Evolutionary conservation across 139 green algal genomes (phyloP).

Genomic region (Bryopsis sp.): DNA sequence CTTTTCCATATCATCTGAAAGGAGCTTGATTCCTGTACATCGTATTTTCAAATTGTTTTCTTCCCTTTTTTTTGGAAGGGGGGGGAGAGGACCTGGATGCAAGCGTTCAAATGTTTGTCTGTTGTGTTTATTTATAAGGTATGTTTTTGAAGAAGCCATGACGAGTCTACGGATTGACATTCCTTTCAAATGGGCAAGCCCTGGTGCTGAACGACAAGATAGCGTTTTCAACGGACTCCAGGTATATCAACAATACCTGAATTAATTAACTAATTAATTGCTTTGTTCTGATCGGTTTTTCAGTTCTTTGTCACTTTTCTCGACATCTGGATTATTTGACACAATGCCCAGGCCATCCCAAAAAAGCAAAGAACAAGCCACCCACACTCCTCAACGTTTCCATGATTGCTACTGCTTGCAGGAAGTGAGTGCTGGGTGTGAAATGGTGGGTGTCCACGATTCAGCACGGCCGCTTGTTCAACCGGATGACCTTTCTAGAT

Average conservation of each 20-base stretch:
- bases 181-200: slow-evolving; percentile 70
- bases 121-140: slow-evolving; percentile 11
- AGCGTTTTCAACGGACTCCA: slow-evolving; percentile 81
- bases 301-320: too few species aligned
- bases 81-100: too few species aligned
- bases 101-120: too few species aligned
- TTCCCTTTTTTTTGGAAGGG: too few species aligned
- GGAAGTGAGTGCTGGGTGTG: slow-evolving; percentile 22
- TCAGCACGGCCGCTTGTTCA: slow-evolving; percentile 82
- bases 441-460: slow-evolving; percentile 92
- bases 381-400: not conserved
- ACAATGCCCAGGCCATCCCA: not conserved
- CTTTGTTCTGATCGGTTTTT: too few species aligned
- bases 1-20: too few species aligned
- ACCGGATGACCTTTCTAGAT: slow-evolving; percentile 41
- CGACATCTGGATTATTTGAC: too few species aligned
- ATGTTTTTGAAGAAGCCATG: slow-evolving; percentile 38
- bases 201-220: slow-evolving; percentile 91
- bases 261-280: too few species aligned
- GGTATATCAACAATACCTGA: too few species aligned
- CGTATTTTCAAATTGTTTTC: too few species aligned
- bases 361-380: slow-evolving; percentile 14
- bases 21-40: too few species aligned
- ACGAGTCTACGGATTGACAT: slow-evolving; percentile 17
- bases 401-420: slow-evolving; percentile 19